These are phyloP conservation scores for Clarireedia paspali DNA, from an alignment of 2,329 filamentous ascomycete species.

Conservation along the genomic window DNA sequence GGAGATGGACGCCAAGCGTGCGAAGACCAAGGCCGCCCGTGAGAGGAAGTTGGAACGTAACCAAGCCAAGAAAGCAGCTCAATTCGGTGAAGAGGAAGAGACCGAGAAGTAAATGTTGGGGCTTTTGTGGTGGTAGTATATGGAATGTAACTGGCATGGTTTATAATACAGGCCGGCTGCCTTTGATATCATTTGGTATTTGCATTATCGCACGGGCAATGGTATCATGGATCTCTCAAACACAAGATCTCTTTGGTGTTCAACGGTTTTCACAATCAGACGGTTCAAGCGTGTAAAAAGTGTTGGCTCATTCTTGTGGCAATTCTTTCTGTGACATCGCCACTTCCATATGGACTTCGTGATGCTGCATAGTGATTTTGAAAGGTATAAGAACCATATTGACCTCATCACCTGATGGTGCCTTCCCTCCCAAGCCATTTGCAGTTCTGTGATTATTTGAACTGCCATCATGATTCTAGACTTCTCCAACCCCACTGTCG, in stretches of 20 bases:
- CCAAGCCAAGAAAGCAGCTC: conserved; percentile 80
- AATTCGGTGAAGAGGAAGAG: conserved; percentile 62
- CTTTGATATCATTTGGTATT: conserved; percentile 28
- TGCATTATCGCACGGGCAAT: conserved; percentile 30
- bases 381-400: too few species aligned
- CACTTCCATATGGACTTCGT: neutral
- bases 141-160: conserved; percentile 29
- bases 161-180: conserved; percentile 29
- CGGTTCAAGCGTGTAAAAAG: conserved; percentile 8
- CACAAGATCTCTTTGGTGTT: conserved; percentile 10
- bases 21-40: conserved; percentile 99
- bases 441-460: too few species aligned
- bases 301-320: neutral
- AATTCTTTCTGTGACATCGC: neutral
- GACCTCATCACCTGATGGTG: too few species aligned
- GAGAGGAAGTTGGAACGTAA: conserved; percentile 95
- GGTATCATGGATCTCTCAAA: conserved; percentile 28
- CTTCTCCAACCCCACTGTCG: too few species aligned
- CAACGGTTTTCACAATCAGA: conserved; percentile 11
- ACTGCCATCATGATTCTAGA: too few species aligned
- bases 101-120: conserved; percentile 29
- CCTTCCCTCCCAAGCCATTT: too few species aligned
- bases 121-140: conserved; percentile 27
- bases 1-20: conserved; percentile 99
- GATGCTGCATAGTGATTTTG: too few species aligned